These are phyloP conservation scores for Coniferiporia weirii DNA, from an alignment of 1,284 basidiomycete species.

Conservation along the genomic window DNA sequence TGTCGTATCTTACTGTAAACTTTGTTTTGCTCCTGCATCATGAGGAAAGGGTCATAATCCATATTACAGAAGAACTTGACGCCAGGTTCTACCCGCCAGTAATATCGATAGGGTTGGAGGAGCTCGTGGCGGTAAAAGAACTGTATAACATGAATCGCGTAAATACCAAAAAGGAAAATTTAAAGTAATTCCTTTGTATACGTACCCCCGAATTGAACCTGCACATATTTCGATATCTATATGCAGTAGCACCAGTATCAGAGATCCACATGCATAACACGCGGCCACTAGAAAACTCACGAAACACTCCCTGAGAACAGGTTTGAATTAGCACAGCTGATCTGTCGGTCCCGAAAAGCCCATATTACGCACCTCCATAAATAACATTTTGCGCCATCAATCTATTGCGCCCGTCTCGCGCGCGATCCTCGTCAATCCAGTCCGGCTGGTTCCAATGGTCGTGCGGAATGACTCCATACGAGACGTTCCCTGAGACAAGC, in stretches of 20 bases:
- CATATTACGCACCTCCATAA: constrained; percentile 48
- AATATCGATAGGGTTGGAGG: constrained; percentile 70
- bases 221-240: constrained; percentile 73
- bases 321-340: constrained; percentile 8
- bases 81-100: constrained; percentile 79
- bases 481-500: constrained; percentile 48
- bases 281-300: constrained; percentile 23
- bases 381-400: constrained; percentile 63
- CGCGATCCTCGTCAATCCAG: constrained; percentile 73
- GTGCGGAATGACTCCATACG: constrained; percentile 67
- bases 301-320: constrained; percentile 5
- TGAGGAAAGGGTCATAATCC: constrained; percentile 74
- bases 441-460: constrained; percentile 80
- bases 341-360: not conserved
- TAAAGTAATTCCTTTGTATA: constrained; percentile 8
- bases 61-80: constrained; percentile 77
- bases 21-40: constrained; percentile 74
- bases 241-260: constrained; percentile 14
- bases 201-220: constrained; percentile 81
- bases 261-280: not conserved
- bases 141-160: constrained; percentile 29
- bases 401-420: constrained; percentile 53
- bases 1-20: constrained; percentile 36
- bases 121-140: constrained; percentile 78
- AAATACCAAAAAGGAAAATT: constrained; percentile 18